A percentile compares a stretch with the other conserved stretches of the same genome.
Conservation (phyloP, 495 filamentous ascomycete genomes). For the Aspergillus conjunctus region DNA sequence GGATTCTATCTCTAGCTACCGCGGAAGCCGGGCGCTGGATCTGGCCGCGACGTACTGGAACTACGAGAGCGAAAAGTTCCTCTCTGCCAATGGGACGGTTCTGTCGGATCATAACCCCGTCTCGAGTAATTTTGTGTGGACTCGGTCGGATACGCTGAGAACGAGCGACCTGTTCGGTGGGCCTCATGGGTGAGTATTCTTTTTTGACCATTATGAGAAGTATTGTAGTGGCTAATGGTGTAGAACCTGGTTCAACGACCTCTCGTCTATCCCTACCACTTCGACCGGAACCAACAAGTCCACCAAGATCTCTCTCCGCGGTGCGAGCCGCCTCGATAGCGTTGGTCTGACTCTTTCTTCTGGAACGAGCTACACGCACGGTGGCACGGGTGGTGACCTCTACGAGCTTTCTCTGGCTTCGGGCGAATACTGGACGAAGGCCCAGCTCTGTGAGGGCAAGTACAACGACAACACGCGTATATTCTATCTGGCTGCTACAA, state of each 20-base stretch:
- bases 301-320: constrained; percentile 47
- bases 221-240: neutral
- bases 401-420: constrained; percentile 45
- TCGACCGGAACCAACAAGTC: constrained; percentile 32
- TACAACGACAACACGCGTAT: constrained; percentile 51
- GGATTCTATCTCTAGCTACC: constrained; percentile 49
- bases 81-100: constrained; percentile 51
- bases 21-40: constrained; percentile 46
- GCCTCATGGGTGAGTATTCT: constrained; percentile 39
- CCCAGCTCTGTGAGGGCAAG: constrained; percentile 54
- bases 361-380: constrained; percentile 52
- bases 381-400: constrained; percentile 54
- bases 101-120: constrained; percentile 66
- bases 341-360: constrained; percentile 50
- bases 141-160: constrained; percentile 38
- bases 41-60: constrained; percentile 46
- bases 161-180: constrained; percentile 56
- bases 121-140: constrained; percentile 56
- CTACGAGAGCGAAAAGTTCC: constrained; percentile 54
- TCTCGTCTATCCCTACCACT: constrained; percentile 34
- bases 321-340: constrained; percentile 51
- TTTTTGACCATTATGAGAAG: neutral
- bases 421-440: constrained; percentile 52
- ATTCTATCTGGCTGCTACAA: constrained; percentile 60
- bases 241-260: constrained; percentile 57